Conservation (phyloP, 345 rosid species). For the Cardiospermum halicacabum region DNA sequence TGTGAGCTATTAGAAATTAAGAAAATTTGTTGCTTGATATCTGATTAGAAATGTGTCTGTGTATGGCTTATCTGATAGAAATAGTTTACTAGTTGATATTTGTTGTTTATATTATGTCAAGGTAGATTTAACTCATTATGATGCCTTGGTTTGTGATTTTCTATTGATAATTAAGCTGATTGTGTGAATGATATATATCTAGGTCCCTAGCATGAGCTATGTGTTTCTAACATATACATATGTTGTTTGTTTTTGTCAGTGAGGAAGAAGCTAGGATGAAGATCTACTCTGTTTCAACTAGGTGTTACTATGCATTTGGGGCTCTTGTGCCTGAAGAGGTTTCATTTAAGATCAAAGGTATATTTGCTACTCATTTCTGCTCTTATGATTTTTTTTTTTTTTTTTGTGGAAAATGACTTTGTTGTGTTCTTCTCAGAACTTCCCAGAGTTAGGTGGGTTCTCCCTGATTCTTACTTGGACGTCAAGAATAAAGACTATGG, state of each 20-base stretch:
- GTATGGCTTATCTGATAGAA: neutral
- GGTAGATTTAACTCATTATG: neutral
- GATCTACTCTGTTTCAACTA: slow-evolving; percentile 75
- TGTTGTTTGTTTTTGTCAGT: slow-evolving; percentile 23
- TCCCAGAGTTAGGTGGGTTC: slow-evolving; percentile 89
- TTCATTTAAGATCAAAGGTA: slow-evolving; percentile 76
- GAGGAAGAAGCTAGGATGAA: slow-evolving; percentile 91
- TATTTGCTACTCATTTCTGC: neutral
- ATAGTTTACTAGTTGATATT: neutral
- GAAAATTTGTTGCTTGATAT: too few species aligned
- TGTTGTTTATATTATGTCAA: neutral
- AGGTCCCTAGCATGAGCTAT: neutral
- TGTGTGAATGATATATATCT: neutral
- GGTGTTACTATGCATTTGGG: slow-evolving; percentile 82
- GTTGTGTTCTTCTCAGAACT: slow-evolving; percentile 39
- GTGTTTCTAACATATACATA: neutral
- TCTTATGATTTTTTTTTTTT: neutral
- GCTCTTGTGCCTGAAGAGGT: slow-evolving; percentile 72
- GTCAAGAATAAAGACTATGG: slow-evolving; percentile 91
- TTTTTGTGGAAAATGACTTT: neutral
- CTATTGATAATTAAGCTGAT: too few species aligned
- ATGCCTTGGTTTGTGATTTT: neutral
- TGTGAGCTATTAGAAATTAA: too few species aligned
- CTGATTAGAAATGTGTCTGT: neutral
- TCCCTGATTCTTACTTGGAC: slow-evolving; percentile 95